Percentiles rank a stretch among this genome's conserved stretches.
Evolutionary conservation across 1,139 yeast species (phyloP).

Genomic region (Candida smagusa): DNA sequence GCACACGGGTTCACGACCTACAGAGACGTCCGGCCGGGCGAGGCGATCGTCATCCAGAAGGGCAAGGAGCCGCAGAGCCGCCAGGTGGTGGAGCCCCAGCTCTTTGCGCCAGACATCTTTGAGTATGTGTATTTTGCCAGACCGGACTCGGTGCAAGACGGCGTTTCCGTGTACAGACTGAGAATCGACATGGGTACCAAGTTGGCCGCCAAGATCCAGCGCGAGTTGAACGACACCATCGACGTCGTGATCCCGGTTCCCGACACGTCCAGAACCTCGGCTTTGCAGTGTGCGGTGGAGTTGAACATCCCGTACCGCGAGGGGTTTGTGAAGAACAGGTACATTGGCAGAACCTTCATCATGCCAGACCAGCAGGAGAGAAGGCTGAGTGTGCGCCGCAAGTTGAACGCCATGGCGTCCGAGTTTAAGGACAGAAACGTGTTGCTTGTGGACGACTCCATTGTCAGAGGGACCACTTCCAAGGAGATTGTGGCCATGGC

Average conservation of each 20-base stretch:
- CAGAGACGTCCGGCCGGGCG: conserved; percentile 89
- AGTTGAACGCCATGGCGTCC: conserved; percentile 91
- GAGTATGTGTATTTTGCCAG: conserved; percentile 98
- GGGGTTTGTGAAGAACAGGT: conserved; percentile 94
- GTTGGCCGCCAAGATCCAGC: conserved; percentile 69
- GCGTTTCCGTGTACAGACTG: conserved; percentile 89
- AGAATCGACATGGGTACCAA: conserved; percentile 93
- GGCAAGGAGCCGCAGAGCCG: conserved; percentile 65
- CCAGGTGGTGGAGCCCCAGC: conserved; percentile 77
- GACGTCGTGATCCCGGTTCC: conserved; percentile 99
- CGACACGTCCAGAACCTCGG: conserved; percentile 93
- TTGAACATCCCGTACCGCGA: conserved; percentile 86
- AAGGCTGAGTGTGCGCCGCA: conserved; percentile 88
- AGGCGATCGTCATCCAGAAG: conserved; percentile 90
- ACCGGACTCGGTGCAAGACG: conserved; percentile 94
- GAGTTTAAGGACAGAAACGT: conserved; percentile 87
- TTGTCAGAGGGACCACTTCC: conserved; percentile 96
- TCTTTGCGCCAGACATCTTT: conserved; percentile 92
- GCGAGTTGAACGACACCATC: conserved; percentile 52
- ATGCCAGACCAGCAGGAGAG: conserved; percentile 98
- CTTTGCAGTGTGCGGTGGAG: conserved; percentile 84
- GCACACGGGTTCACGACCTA: conserved; percentile 86
- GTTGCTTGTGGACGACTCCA: conserved; percentile 93
- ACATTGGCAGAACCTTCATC: conserved; percentile 95
- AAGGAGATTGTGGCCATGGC: conserved; percentile 97